These are phyloP conservation scores for Rossbeevera mucosa DNA, from an alignment of 768 basidiomycete species.

Conservation along the genomic window DNA sequence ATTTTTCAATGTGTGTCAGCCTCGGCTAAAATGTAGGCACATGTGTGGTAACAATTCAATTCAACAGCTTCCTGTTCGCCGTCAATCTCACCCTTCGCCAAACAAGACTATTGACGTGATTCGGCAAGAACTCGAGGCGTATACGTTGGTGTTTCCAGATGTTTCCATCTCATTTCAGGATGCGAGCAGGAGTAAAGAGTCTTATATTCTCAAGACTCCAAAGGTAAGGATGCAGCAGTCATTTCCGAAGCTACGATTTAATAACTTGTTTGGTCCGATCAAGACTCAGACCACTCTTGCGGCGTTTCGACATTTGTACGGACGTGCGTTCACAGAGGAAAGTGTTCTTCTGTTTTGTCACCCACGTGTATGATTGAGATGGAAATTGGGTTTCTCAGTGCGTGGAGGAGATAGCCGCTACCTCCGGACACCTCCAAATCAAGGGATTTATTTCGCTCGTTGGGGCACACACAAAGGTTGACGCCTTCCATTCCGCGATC, in stretches of 20 bases:
- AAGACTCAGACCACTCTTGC: conserved; percentile 63
- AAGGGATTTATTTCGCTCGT: conserved; percentile 84
- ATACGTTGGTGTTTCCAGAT: conserved; percentile 66
- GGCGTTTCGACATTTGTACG: conserved; percentile 71
- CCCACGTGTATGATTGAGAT: conserved; percentile 5
- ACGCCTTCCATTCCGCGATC: conserved; percentile 12
- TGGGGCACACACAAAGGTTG: conserved; percentile 70
- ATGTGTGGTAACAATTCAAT: conserved; percentile 1
- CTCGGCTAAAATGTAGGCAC: not conserved
- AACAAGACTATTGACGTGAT: conserved; percentile 60
- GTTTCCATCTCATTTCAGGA: conserved; percentile 70
- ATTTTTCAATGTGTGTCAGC: conserved; percentile 72
- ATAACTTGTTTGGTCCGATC: conserved; percentile 20
- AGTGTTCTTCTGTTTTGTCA: conserved; percentile 20
- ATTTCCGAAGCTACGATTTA: conserved; percentile 10
- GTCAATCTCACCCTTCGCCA: conserved; percentile 61
- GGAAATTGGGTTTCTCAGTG: conserved; percentile 42
- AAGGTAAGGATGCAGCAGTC: conserved; percentile 44
- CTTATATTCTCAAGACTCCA: conserved; percentile 54
- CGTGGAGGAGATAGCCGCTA: conserved; percentile 57
- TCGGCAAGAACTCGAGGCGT: conserved; percentile 65
- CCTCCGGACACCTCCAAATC: conserved; percentile 48
- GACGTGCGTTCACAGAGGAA: conserved; percentile 67
- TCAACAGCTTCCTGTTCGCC: conserved; percentile 72
- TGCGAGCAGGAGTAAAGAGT: conserved; percentile 37